phyloP scores from a whole-genome alignment of 2,329 filamentous ascomycete species.

The Zymoseptoria crescenta region DNA sequence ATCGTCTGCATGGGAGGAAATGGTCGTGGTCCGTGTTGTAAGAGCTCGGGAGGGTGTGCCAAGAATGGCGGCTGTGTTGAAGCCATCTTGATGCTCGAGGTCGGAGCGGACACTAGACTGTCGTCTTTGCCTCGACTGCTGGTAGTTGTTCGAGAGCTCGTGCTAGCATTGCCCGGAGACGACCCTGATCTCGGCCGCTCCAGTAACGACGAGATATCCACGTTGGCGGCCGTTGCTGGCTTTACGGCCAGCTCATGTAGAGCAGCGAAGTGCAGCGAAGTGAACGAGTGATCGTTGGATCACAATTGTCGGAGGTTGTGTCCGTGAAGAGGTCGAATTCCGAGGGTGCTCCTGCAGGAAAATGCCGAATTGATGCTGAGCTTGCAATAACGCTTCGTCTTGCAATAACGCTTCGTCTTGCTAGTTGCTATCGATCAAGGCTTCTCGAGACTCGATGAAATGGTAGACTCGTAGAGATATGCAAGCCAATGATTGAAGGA shows the following conservation, averaged over 20 bases:
- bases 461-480: neutral
- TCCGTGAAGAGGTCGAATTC: neutral
- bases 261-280: neutral
- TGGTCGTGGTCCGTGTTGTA: constrained; percentile 11
- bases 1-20: constrained; percentile 25
- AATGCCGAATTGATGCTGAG: neutral
- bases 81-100: constrained; percentile 18
- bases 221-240: constrained; percentile 55
- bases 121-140: constrained; percentile 22
- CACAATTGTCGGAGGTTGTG: neutral
- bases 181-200: constrained; percentile 70
- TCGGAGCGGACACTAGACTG: constrained; percentile 13
- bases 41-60: constrained; percentile 12
- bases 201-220: constrained; percentile 92
- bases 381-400: neutral
- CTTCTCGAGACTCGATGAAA: neutral
- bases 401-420: neutral
- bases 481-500: neutral
- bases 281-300: constrained; percentile 7
- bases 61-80: constrained; percentile 18
- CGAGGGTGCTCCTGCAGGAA: neutral
- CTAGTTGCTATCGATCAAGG: neutral
- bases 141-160: constrained; percentile 25
- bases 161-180: constrained; percentile 42
- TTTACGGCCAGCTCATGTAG: constrained; percentile 35